phyloP scores from a whole-genome alignment of 345 rosid genomes.

The Citrus maxima region DNA sequence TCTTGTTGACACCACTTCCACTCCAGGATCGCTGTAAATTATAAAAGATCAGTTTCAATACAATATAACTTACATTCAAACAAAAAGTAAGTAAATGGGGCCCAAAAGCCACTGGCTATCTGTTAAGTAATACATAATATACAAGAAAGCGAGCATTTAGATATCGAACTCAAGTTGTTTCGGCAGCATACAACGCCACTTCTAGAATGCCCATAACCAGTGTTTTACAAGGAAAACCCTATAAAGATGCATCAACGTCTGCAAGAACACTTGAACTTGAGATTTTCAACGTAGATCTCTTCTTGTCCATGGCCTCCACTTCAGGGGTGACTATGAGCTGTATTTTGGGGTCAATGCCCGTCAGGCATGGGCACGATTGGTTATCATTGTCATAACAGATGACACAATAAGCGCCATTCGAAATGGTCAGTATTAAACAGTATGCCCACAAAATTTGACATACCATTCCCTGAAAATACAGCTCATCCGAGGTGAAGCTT shows the following conservation, averaged over 20 bases:
- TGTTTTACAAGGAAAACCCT: neutral
- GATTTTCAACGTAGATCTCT: neutral
- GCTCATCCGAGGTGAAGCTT: neutral
- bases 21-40: slow-evolving; percentile 42
- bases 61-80: neutral
- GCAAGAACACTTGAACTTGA: slow-evolving; percentile 5
- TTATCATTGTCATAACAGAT: neutral
- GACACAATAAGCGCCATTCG: slow-evolving; percentile 7
- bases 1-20: slow-evolving; percentile 47
- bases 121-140: neutral
- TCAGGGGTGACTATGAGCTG: neutral
- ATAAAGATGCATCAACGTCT: slow-evolving; percentile 12
- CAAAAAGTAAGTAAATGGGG: neutral
- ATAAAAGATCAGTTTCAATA: slow-evolving; percentile 1
- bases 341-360: slow-evolving; percentile 15
- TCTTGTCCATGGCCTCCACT: slow-evolving; percentile 10
- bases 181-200: neutral
- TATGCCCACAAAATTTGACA: slow-evolving; percentile 11
- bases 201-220: neutral
- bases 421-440: slow-evolving; percentile 16
- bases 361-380: slow-evolving; percentile 9
- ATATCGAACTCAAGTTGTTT: neutral
- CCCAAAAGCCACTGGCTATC: neutral
- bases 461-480: slow-evolving; percentile 24
- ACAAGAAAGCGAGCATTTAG: neutral